These are phyloP conservation scores for Zymoseptoria tritici DNA, from an alignment of 2,329 filamentous ascomycete species.

Conservation along the genomic window DNA sequence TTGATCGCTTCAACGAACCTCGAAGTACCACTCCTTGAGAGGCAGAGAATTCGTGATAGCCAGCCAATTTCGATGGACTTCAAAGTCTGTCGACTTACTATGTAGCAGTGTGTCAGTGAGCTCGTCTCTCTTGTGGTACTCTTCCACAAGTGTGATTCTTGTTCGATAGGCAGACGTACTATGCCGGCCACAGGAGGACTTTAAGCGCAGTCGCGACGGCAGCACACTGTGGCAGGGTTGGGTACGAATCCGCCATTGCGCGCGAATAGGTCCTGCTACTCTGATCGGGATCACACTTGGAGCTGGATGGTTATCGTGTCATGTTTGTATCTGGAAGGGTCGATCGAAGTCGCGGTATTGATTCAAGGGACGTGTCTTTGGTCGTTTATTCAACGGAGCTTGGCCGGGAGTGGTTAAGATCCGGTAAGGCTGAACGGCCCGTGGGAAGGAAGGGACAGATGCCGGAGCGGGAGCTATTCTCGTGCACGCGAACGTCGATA, in stretches of 20 bases:
- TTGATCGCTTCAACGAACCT: constrained; percentile 42
- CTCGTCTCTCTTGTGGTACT: neutral
- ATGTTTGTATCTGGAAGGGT: neutral
- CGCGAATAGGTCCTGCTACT: neutral
- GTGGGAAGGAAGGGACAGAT: neutral
- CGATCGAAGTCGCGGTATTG: neutral
- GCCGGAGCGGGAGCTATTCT: neutral
- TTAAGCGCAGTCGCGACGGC: constrained; percentile 83
- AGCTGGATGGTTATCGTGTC: neutral
- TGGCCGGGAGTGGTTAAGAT: neutral
- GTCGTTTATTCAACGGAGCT: neutral
- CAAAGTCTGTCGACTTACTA: constrained; percentile 98
- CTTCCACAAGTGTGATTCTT: constrained; percentile 1
- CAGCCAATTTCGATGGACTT: constrained; percentile 98
- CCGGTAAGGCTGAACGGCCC: neutral
- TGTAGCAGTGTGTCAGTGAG: neutral
- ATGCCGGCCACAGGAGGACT: constrained; percentile 84
- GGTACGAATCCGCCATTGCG: constrained; percentile 70
- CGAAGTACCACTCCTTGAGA: constrained; percentile 86
- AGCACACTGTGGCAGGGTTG: constrained; percentile 82
- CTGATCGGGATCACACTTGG: neutral
- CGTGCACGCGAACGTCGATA: neutral
- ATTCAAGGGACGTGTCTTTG: neutral
- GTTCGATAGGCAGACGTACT: constrained; percentile 53
- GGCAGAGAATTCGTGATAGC: constrained; percentile 89